Conservation (phyloP, 805 yeast genomes). For the Spathaspora arborariae region DNA sequence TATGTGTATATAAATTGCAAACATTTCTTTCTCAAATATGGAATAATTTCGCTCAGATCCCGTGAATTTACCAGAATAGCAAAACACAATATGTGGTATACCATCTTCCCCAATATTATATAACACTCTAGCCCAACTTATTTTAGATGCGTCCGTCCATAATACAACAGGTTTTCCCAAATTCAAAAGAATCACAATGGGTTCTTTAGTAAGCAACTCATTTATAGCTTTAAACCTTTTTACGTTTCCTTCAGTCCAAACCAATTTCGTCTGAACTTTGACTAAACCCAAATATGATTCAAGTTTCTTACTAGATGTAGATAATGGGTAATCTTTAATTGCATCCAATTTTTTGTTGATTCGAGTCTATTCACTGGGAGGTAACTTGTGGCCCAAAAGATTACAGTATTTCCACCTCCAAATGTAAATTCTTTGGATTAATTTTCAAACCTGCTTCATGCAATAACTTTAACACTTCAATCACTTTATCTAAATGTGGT, state of each 20-base stretch:
- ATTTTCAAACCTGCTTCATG: not conserved
- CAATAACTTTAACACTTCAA: not conserved
- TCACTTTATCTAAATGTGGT: not conserved
- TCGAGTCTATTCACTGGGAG: not conserved
- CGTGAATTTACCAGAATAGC: slow-evolving; percentile 4
- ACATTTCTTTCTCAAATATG: slow-evolving; percentile 1
- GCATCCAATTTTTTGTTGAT: not conserved
- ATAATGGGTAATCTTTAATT: not conserved
- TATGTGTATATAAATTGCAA: slow-evolving; percentile 1
- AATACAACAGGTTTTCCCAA: not conserved
- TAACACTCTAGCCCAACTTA: slow-evolving; percentile 14
- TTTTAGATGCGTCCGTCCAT: slow-evolving; percentile 1
- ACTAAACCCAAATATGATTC: slow-evolving; percentile 1
- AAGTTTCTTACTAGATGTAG: not conserved
- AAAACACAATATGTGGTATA: not conserved
- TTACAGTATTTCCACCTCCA: not conserved
- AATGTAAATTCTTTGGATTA: not conserved
- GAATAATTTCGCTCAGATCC: not conserved
- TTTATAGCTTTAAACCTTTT: not conserved
- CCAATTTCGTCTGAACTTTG: not conserved
- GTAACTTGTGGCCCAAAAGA: not conserved
- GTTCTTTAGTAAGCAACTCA: not conserved
- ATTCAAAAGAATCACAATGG: not conserved
- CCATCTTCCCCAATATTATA: slow-evolving; percentile 8
- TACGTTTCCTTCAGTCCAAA: not conserved